Evolutionary conservation across 2,329 filamentous ascomycete genomes (phyloP).

Genomic region (Coniochaeta sp.): DNA sequence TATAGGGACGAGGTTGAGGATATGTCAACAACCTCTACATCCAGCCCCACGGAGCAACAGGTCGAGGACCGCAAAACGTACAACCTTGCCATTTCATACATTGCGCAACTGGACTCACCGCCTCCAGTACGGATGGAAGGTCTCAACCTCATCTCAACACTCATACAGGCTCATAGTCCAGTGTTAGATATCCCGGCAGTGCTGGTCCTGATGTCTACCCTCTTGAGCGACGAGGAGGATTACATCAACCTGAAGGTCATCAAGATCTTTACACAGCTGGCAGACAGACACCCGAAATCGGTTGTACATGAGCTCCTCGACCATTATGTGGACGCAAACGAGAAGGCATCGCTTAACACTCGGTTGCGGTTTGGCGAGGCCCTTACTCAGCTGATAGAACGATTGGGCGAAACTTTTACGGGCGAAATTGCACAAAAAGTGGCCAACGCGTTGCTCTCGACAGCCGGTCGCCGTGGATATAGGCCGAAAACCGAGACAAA

Average conservation of each 20-base stretch:
- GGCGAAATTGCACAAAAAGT: constrained; percentile 45
- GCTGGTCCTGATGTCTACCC: constrained; percentile 54
- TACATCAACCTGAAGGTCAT: constrained; percentile 66
- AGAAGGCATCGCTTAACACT: constrained; percentile 52
- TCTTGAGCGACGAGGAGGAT: constrained; percentile 60
- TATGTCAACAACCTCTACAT: constrained; percentile 22
- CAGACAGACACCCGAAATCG: constrained; percentile 53
- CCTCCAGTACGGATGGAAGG: constrained; percentile 62
- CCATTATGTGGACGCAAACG: constrained; percentile 57
- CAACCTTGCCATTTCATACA: constrained; percentile 55
- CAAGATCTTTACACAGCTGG: constrained; percentile 55
- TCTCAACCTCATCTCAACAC: constrained; percentile 48
- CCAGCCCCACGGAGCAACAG: constrained; percentile 36
- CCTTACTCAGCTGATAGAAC: constrained; percentile 56
- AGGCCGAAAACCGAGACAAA: constrained; percentile 51
- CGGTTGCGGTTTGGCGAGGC: constrained; percentile 65
- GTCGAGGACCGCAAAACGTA: constrained; percentile 57
- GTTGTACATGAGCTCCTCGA: constrained; percentile 57
- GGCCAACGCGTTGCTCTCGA: constrained; percentile 51
- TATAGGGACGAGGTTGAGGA: constrained; percentile 49
- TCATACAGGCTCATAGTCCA: constrained; percentile 48
- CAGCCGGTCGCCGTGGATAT: constrained; percentile 56
- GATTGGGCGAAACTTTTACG: constrained; percentile 46
- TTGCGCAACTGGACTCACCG: constrained; percentile 53
- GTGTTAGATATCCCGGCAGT: constrained; percentile 60